phyloP scores from a whole-genome alignment of 164 flowering plant genomes.

The Paratinospora sagittata region DNA sequence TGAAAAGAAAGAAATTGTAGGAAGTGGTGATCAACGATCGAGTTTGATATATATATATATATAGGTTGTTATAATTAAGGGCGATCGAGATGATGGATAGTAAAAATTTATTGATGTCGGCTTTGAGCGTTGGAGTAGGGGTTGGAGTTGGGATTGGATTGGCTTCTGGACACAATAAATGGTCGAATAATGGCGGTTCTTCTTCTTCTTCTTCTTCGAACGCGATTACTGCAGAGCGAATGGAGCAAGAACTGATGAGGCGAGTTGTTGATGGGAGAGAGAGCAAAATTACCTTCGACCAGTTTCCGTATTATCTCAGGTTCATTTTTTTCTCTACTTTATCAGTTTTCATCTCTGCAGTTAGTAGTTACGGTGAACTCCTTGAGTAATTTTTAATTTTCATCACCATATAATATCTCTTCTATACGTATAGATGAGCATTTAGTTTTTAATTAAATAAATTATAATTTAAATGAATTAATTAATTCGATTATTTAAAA shows the following conservation, averaged over 20 bases:
- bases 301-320: constrained; percentile 89
- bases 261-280: constrained; percentile 64
- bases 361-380: too few species aligned
- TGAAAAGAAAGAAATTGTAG: too few species aligned
- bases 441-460: too few species aligned
- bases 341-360: too few species aligned
- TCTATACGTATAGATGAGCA: too few species aligned
- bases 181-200: constrained; percentile 31
- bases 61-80: background rate
- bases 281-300: constrained; percentile 65
- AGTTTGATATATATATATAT: too few species aligned
- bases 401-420: too few species aligned
- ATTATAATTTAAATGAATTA: too few species aligned
- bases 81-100: constrained; percentile 52
- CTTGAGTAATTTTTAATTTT: too few species aligned
- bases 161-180: constrained; percentile 69
- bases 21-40: too few species aligned
- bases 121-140: constrained; percentile 79
- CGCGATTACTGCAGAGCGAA: constrained; percentile 34
- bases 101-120: constrained; percentile 67
- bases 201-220: constrained; percentile 15
- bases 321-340: too few species aligned
- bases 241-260: constrained; percentile 71
- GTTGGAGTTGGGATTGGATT: constrained; percentile 84
- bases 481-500: too few species aligned